Conservation (phyloP, 805 yeast species). For the Candida anglica region DNA sequence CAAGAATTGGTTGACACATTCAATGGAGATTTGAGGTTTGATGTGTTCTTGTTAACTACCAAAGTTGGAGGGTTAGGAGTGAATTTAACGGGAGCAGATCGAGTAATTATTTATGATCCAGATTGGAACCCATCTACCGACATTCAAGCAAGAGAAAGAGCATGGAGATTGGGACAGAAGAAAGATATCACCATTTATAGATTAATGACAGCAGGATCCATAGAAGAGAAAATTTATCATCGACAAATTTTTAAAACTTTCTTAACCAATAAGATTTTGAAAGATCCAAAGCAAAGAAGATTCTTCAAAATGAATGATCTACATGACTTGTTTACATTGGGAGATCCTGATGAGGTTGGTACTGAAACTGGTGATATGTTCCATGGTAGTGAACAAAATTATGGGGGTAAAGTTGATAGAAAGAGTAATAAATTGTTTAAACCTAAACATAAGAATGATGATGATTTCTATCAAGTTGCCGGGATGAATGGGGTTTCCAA, state of each 20-base stretch:
- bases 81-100: conserved; percentile 89
- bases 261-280: conserved; percentile 85
- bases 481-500: conserved; percentile 69
- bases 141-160: conserved; percentile 93
- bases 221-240: conserved; percentile 95
- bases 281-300: conserved; percentile 91
- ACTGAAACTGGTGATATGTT: conserved; percentile 69
- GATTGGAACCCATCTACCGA: conserved; percentile 99
- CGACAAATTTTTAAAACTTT: conserved; percentile 95
- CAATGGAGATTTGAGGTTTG: conserved; percentile 54
- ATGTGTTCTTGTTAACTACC: conserved; percentile 81
- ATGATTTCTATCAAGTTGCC: conserved; percentile 65
- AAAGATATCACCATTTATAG: conserved; percentile 88
- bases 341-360: conserved; percentile 64
- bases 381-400: conserved; percentile 41
- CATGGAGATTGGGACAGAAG: conserved; percentile 96
- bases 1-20: conserved; percentile 80
- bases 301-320: conserved; percentile 90
- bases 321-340: conserved; percentile 83
- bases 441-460: conserved; percentile 41
- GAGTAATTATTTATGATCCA: conserved; percentile 93
- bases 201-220: conserved; percentile 89
- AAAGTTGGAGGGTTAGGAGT: conserved; percentile 96
- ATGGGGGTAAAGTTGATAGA: conserved; percentile 28
- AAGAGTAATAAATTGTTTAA: conserved; percentile 24